These are phyloP conservation scores for Arachnomyces sp. DNA, from an alignment of 2,329 filamentous ascomycete species.

Conservation along the genomic window DNA sequence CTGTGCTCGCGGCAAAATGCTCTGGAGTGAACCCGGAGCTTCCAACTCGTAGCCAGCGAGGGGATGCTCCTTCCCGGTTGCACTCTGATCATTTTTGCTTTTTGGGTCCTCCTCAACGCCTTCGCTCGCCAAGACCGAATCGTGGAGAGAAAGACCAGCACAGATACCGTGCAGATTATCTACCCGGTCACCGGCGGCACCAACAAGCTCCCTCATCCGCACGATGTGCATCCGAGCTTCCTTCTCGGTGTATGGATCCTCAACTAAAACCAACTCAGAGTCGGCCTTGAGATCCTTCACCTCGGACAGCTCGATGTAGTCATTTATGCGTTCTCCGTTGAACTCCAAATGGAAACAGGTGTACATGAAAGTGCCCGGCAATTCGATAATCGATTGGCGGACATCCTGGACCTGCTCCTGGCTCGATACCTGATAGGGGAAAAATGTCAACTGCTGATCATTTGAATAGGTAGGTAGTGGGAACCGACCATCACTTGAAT, in stretches of 20 bases:
- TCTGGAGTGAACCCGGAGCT: conserved; percentile 58
- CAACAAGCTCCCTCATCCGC: conserved; percentile 83
- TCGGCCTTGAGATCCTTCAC: conserved; percentile 70
- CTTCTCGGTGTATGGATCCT: conserved; percentile 97
- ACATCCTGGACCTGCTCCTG: conserved; percentile 98
- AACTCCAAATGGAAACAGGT: conserved; percentile 98
- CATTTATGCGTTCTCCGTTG: conserved; percentile 82
- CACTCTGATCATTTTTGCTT: conserved; percentile 29
- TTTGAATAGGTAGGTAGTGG: conserved; percentile 6
- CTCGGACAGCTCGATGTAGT: conserved; percentile 87
- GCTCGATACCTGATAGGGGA: conserved; percentile 60
- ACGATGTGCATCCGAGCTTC: conserved; percentile 93
- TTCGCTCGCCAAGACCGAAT: conserved; percentile 53
- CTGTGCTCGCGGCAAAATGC: conserved; percentile 61
- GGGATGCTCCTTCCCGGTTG: conserved; percentile 42
- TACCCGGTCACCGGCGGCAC: conserved; percentile 79
- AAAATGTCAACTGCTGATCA: conserved; percentile 8
- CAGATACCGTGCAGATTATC: conserved; percentile 81
- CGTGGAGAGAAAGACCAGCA: conserved; percentile 79
- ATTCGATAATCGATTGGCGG: conserved; percentile 90
- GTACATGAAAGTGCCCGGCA: conserved; percentile 88
- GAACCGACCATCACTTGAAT: conserved; percentile 74
- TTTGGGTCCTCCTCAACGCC: conserved; percentile 34
- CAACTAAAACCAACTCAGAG: conserved; percentile 72
- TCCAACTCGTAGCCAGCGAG: conserved; percentile 72